phyloP scores from a whole-genome alignment of 2,329 filamentous ascomycete genomes.

The Aspergillus sergii region DNA sequence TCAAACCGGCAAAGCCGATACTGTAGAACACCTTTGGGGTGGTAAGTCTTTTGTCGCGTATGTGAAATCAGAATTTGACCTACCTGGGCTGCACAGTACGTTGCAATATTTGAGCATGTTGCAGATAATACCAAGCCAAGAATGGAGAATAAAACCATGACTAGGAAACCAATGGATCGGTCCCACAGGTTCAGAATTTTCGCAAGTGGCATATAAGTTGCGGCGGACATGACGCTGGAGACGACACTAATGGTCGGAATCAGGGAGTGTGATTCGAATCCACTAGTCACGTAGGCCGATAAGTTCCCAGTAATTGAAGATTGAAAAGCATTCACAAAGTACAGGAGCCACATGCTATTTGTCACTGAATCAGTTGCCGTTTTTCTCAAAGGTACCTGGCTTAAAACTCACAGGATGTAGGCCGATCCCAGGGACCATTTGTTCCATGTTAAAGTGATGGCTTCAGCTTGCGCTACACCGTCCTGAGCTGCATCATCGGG shows the following conservation, averaged over 20 bases:
- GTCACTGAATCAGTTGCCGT: neutral
- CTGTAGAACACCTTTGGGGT: conserved; percentile 56
- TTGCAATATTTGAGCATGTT: conserved; percentile 60
- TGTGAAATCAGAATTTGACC: neutral
- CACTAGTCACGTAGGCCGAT: conserved; percentile 54
- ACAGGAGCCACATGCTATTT: conserved; percentile 46
- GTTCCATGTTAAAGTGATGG: conserved; percentile 49
- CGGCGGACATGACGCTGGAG: conserved; percentile 57
- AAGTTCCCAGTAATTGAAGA: conserved; percentile 43
- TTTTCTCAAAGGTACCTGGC: neutral
- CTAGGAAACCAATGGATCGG: conserved; percentile 58
- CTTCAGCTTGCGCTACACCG: conserved; percentile 49
- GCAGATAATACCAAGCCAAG: conserved; percentile 64
- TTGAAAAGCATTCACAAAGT: conserved; percentile 48
- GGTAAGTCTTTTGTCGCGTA: neutral
- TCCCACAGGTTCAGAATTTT: conserved; percentile 67
- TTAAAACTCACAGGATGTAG: conserved; percentile 41
- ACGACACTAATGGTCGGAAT: conserved; percentile 59
- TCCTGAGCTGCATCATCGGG: conserved; percentile 25
- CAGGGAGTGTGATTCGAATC: conserved; percentile 57
- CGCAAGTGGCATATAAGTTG: conserved; percentile 61
- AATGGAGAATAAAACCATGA: conserved; percentile 52
- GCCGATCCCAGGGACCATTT: conserved; percentile 41
- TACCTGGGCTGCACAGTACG: conserved; percentile 62
- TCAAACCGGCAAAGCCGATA: conserved; percentile 58